Evolutionary conservation across 768 basidiomycete species (phyloP).

Genomic region (Tulasnella sp.): DNA sequence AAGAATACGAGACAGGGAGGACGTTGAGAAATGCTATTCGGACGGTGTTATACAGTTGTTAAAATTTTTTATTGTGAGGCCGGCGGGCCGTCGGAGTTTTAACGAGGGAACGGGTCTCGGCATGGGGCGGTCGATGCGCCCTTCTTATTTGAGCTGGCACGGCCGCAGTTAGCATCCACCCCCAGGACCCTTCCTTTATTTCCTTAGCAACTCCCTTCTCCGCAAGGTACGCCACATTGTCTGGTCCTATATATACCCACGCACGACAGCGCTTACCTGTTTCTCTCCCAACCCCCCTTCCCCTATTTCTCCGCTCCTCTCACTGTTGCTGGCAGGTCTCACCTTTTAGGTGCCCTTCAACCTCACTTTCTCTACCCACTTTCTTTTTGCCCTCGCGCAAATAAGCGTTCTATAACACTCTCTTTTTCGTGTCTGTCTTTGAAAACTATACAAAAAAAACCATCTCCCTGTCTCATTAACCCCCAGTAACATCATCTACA

Average conservation of each 20-base stretch:
- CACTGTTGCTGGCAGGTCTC: conserved; percentile 6
- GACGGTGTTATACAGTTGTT: not conserved
- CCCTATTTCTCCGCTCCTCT: not conserved
- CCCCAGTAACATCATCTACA: not conserved
- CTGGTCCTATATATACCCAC: not conserved
- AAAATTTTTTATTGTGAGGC: not conserved
- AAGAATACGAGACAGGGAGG: not conserved
- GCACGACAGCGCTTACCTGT: not conserved
- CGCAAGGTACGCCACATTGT: conserved; percentile 4
- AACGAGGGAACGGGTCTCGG: not conserved
- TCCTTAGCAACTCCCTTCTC: conserved; percentile 7
- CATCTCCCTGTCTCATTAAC: not conserved
- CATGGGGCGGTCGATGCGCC: not conserved
- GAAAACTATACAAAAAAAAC: not conserved
- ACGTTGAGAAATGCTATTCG: not conserved
- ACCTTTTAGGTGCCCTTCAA: conserved; percentile 16
- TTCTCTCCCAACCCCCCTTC: not conserved
- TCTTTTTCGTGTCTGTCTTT: not conserved
- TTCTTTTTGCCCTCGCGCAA: not conserved
- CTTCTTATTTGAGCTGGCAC: conserved; percentile 1
- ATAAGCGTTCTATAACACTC: not conserved
- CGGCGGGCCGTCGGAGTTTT: conserved; percentile 5
- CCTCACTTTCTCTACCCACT: conserved; percentile 8
- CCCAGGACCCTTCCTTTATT: not conserved
- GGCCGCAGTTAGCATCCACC: not conserved